Base-by-base conservation (phyloP, 2,329 filamentous ascomycete species). In the Raffaelea deltoideospora region DNA sequence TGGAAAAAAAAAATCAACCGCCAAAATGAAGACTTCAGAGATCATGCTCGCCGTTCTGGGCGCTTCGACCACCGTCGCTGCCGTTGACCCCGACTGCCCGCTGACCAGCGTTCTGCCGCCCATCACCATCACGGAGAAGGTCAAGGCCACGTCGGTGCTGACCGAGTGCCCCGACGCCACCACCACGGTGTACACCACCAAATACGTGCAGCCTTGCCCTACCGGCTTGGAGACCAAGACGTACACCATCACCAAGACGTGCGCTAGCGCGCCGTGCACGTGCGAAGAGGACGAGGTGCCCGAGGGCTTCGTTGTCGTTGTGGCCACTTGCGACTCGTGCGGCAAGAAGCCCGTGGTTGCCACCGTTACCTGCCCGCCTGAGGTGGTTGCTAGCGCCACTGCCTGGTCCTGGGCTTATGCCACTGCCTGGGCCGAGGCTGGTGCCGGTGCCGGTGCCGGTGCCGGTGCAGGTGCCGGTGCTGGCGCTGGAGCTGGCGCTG, bases 171-270 rank as follows among this genome's bases (percentile, higher is more conserved):
- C 44, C 7, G 28, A 33, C 19, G 10, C n/a, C 2, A 43, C 35
- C n/a, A 31, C 27, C 10, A 34, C 34, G 20, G 39, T 45, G 19
- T 45, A 44, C 34, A 36, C 31, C 2, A 43, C 40, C 18, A 37
- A 38, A 10, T 45, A 41, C 36, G 29, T 40, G 31, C 26, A 31
- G 1, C 22, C 44, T 15, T 44, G 44, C 37, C 17, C 40, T 2
- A 39, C 37, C 5, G 42, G 44, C 10, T 4, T 40, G 4, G 20
- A 29, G 10, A 33, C 41, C 20, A 39, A 35, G 34, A 45, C 44
- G 7, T 46, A 46, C 43, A 46, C 41, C 21, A 34, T 46, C 31
- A 46, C 44, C 27, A 45, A 46, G 41, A 43, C 43, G 10, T 46
- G 44, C n/a, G 36, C 37, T 22, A 7, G 33, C 8, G n/a, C 38